Evolutionary conservation across 352 stramenopile genomes (phyloP), one percentile per base, ranked within the genome.

Genomic region (Pythium sp.): DNA sequence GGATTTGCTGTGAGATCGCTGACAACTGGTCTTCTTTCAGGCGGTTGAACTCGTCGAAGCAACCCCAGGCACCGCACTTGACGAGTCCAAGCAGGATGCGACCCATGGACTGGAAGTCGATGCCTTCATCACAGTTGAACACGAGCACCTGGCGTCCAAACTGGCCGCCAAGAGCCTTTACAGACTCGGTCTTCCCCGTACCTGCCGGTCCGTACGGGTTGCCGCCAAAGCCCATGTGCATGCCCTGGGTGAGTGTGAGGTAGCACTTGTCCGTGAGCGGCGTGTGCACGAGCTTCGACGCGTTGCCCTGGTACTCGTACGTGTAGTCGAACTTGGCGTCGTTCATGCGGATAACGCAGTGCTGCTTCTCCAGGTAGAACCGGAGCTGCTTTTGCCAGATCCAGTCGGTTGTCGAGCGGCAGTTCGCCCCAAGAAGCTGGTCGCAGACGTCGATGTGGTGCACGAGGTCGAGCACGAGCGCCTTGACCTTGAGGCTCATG

Each of bases 21-120:
- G 90, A 98, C 20, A 98, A 81, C 71, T 98, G 89, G 46, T 99
- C 94, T 47, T 97, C 90, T 64, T 98, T 98, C 2, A 98, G 77
- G 1, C 95, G 90, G 74, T 98, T 98, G 65, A 99, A 98, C 68
- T 98, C 95, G 51, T 99, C 95, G 53, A 98, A 98, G 67, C 95
- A 98, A n/a, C 95, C 95, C 95, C 95, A 98, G 28, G 94, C 95
- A 15, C 95, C 95, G 60, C 86, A 98, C 67, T 98, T 97, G 18
- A 98, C 90, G 1, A 98, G 72, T 0, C 95, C 95, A n/a, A 97
- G 95, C 62, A 98, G 98, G 59, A 98, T 98, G 5, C 94, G 80
- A 0, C 94, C 94, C 91, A 98, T 98, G n/a, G 77, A 91, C 56
- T 96, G 86, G 64, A 96, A 98, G 64, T 98, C 95, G 55, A 98